Evolutionary conservation across 148 eudicot species (phyloP).

Genomic region (Selenicereus undatus): DNA sequence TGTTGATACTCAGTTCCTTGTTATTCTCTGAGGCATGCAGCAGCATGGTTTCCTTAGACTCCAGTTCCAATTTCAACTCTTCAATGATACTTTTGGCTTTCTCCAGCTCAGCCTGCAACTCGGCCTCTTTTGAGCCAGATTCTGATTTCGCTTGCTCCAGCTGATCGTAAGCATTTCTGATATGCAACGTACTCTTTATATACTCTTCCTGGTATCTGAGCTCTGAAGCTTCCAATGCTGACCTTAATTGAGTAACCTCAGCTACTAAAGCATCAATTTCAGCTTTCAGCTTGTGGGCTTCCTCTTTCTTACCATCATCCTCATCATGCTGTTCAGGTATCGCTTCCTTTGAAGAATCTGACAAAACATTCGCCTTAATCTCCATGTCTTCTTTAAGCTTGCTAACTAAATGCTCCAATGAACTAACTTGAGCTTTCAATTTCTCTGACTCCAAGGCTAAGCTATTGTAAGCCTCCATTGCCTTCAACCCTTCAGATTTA

Average conservation of each 20-base stretch:
- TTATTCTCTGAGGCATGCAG: conserved; percentile 34
- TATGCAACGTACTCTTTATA: conserved; percentile 64
- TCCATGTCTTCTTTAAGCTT: conserved; percentile 39
- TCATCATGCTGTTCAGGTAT: background rate
- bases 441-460: conserved; percentile 50
- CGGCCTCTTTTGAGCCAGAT: conserved; percentile 45
- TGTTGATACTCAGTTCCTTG: conserved; percentile 24
- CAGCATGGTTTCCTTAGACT: conserved; percentile 36
- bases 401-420: conserved; percentile 47
- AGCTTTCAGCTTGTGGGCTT: conserved; percentile 32
- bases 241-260: conserved; percentile 49
- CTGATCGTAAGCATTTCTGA: conserved; percentile 64
- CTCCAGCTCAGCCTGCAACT: conserved; percentile 42
- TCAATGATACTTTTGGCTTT: conserved; percentile 40
- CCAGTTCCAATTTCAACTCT: conserved; percentile 42
- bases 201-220: conserved; percentile 63
- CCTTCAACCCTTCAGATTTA: conserved; percentile 40
- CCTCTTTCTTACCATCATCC: conserved; percentile 31
- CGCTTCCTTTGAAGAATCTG: conserved; percentile 5
- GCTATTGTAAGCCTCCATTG: conserved; percentile 46
- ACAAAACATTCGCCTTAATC: conserved; percentile 15
- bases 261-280: conserved; percentile 50
- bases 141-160: conserved; percentile 57
- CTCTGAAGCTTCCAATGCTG: conserved; percentile 65
- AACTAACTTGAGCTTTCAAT: conserved; percentile 45